Conservation (phyloP, 371 early-diverging fungal species). For the Mortierella sp. region DNA sequence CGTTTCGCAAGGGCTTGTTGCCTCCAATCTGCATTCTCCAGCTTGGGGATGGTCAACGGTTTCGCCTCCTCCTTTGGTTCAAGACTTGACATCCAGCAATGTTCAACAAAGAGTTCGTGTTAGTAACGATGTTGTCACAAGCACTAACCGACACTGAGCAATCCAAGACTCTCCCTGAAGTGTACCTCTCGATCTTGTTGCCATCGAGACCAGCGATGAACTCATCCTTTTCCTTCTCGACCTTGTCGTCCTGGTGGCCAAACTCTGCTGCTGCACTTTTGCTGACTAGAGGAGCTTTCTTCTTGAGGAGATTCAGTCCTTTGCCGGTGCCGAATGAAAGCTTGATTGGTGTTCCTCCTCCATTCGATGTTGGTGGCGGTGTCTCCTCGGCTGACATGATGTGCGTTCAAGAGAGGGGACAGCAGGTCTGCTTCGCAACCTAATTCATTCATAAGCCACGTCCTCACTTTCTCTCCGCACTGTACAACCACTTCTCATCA, state of each 20-base stretch:
- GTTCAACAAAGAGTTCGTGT: too few relatives aligned
- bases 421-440: not conserved
- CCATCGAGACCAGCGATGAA: conserved; percentile 64
- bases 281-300: conserved; percentile 25
- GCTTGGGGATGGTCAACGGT: conserved; percentile 60
- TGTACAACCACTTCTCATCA: not conserved
- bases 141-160: not conserved
- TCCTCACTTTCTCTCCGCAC: not conserved
- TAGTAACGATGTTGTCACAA: not conserved
- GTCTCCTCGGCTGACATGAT: conserved; percentile 37
- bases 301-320: conserved; percentile 23
- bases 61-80: conserved; percentile 54
- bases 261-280: conserved; percentile 18
- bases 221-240: conserved; percentile 56
- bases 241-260: conserved; percentile 57
- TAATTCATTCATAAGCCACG: conserved; percentile 11
- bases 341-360: conserved; percentile 31
- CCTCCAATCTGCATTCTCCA: conserved; percentile 63
- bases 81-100: conserved; percentile 46
- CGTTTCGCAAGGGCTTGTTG: conserved; percentile 55
- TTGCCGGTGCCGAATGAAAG: conserved; percentile 30
- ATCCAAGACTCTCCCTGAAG: not conserved
- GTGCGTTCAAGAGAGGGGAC: not conserved
- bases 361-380: conserved; percentile 20
- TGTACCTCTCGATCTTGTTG: conserved; percentile 64